phyloP scores from a whole-genome alignment of 2,329 filamentous ascomycete species.

The Alternaria brassicicola region DNA sequence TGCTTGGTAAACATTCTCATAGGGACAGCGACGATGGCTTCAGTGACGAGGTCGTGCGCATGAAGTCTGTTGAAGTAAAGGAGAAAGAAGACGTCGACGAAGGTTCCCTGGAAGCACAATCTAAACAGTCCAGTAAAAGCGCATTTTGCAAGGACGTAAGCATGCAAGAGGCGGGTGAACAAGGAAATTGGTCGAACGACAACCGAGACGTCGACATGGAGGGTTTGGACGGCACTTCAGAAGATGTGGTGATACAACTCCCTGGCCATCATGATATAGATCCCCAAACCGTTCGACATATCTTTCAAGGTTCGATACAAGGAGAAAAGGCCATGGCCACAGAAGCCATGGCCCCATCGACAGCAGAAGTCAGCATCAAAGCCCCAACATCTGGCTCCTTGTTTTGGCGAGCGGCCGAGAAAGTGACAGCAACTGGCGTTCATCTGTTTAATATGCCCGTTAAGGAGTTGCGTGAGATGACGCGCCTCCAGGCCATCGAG shows the following conservation, averaged over 20 bases:
- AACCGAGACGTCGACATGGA: neutral
- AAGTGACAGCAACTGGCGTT: neutral
- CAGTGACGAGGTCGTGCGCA: too few relatives aligned
- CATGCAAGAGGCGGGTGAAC: neutral
- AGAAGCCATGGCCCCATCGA: fast-evolving
- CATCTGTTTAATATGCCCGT: neutral
- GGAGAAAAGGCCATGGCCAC: neutral
- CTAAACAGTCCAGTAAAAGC: too few relatives aligned
- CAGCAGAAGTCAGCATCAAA: neutral
- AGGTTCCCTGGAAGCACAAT: too few relatives aligned
- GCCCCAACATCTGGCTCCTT: neutral
- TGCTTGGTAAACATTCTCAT: neutral
- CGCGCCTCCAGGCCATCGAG: neutral
- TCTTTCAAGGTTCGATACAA: too few relatives aligned
- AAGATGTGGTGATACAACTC: neutral
- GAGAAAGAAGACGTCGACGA: neutral
- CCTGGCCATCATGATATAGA: neutral
- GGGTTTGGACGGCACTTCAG: neutral
- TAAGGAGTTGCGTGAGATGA: neutral
- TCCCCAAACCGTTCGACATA: fast-evolving
- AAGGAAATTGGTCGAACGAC: fast-evolving
- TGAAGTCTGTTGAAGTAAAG: neutral
- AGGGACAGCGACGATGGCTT: neutral
- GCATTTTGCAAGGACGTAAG: too few relatives aligned
- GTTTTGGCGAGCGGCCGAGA: neutral